Evolutionary conservation across 108 stramenopile genomes (phyloP).

Genomic region (Nitzschia sp.): DNA sequence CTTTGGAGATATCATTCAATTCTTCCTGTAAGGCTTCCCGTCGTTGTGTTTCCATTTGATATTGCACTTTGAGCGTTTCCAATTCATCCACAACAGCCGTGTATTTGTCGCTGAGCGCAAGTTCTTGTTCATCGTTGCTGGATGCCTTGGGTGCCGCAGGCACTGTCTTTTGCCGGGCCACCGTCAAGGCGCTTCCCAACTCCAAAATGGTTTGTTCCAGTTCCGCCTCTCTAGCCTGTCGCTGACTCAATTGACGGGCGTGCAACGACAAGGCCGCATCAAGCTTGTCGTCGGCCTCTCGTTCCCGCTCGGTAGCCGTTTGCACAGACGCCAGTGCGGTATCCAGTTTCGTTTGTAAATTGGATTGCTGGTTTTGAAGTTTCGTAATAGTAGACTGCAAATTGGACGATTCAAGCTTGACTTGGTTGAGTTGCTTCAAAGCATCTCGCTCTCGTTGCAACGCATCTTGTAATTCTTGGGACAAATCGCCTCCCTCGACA

Average conservation of each 20-base stretch:
- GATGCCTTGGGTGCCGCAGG: not conserved
- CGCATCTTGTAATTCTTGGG: slow-evolving; percentile 64
- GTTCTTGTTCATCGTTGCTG: slow-evolving; percentile 1
- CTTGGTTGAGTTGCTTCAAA: slow-evolving; percentile 34
- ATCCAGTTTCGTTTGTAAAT: slow-evolving; percentile 58
- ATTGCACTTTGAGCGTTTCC: slow-evolving; percentile 49
- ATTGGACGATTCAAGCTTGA: slow-evolving; percentile 51
- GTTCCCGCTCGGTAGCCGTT: slow-evolving; percentile 58
- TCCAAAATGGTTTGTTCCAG: slow-evolving; percentile 79
- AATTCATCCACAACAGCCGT: slow-evolving; percentile 45
- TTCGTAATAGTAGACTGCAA: slow-evolving; percentile 45
- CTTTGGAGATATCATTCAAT: slow-evolving; percentile 63
- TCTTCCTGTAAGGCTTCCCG: slow-evolving; percentile 63
- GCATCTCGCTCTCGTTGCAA: slow-evolving; percentile 61
- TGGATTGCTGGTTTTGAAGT: slow-evolving; percentile 45
- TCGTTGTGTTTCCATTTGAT: slow-evolving; percentile 44
- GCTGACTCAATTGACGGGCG: slow-evolving; percentile 63
- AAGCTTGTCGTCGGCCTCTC: slow-evolving; percentile 68
- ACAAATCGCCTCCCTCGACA: slow-evolving; percentile 72
- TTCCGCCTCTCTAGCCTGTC: slow-evolving; percentile 70
- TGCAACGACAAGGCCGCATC: slow-evolving; percentile 70
- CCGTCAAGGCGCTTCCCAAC: slow-evolving; percentile 69
- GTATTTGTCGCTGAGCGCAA: slow-evolving; percentile 33
- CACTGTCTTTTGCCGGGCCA: slow-evolving; percentile 43
- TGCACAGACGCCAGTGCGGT: slow-evolving; percentile 50